phyloP scores from a whole-genome alignment of 2,329 filamentous ascomycete genomes.

The Calycina herbarum region DNA sequence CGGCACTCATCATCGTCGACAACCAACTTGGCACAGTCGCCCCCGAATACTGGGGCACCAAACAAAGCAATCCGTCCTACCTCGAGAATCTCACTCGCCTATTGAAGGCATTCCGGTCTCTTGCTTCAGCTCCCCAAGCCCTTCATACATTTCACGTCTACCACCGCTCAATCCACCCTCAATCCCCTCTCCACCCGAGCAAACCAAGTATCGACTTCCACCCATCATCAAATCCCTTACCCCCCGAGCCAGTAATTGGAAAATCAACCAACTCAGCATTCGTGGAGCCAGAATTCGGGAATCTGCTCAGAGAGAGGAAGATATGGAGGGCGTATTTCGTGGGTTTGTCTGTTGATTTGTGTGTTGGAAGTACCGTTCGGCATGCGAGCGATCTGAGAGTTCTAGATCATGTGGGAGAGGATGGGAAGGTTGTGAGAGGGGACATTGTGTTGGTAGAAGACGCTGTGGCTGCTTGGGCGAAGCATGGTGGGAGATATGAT shows the following conservation, averaged over 20 bases:
- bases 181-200: constrained; percentile 6
- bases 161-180: constrained; percentile 10
- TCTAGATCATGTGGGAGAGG: constrained; percentile 38
- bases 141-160: neutral
- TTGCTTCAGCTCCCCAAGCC: neutral
- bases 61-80: constrained; percentile 14
- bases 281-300: too few species aligned
- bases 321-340: constrained; percentile 14
- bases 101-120: constrained; percentile 7
- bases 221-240: too few species aligned
- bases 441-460: constrained; percentile 15
- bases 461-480: constrained; percentile 12
- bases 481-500: constrained; percentile 8
- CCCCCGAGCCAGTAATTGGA: too few species aligned
- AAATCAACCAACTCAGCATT: too few species aligned
- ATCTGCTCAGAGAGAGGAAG: too few species aligned
- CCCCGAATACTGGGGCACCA: constrained; percentile 7
- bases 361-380: constrained; percentile 13
- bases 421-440: constrained; percentile 7
- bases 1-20: constrained; percentile 14
- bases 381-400: constrained; percentile 11
- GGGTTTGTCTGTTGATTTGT: constrained; percentile 10
- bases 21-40: constrained; percentile 10
- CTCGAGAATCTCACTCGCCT: neutral
- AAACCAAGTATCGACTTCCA: too few species aligned